Base-by-base conservation (phyloP, 768 basidiomycete genomes). In the Tylopilus rubrobrunneus region DNA sequence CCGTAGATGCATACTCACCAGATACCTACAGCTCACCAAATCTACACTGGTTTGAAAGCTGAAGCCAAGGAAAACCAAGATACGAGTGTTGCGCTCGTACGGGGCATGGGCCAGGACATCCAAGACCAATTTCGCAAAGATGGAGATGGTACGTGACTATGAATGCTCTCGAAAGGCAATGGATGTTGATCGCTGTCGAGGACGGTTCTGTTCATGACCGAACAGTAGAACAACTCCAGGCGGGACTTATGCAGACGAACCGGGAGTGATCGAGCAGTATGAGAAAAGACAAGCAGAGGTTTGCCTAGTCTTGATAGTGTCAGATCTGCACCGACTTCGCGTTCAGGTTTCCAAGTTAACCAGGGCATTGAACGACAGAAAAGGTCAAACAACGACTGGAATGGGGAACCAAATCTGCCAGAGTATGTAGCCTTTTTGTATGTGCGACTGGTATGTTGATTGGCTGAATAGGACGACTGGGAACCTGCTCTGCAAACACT, bases 401-500 rank as follows among this genome's bases (percentile, higher is more conserved):
- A 48, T 75, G 71, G 55, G 72, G 74, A 34, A 86, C 93, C 67
- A 82, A 84, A 67, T 73, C 72, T 49, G 83, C 85, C 3, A 73
- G 79, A 71, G 90, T 89, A 58, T 23, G 79, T 67, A 14, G 45
- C 28, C 25, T 53, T 65, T 36, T 56, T 36, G 27, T 53, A 23
- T 36, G n/a, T 14, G 9, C 33, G 49, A 27, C 29, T 36, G 41
- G 25, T 48, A 28, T 27, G 5, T 44, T 56, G 29, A 56, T 19
- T 27, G 28, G 51, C 47, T 28, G 41, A 45, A 21, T 67, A 95
- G 92, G 83, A 84, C 39, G 81, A 85, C 46, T 98, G 96, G 90
- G 79, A 89, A 50, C 95, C 96, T 17, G 88, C 86, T 1, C 78
- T 98, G 7, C 78, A 86, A 58, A 72, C 71, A 15, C 84, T 99